phyloP scores from a whole-genome alignment of 345 rosid species.

The Citrus inodora region DNA sequence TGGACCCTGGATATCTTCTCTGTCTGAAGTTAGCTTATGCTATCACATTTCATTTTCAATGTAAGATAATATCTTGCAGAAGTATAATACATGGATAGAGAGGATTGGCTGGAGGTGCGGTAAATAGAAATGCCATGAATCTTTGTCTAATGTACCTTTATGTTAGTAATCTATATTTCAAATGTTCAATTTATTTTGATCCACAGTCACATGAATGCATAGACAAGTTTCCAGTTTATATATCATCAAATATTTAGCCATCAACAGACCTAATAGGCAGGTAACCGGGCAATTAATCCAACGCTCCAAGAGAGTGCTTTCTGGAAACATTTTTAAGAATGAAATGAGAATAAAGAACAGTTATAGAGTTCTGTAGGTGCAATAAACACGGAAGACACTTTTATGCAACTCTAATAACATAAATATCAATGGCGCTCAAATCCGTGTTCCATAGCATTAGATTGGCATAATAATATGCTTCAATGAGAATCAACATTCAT shows the following conservation, averaged over 20 bases:
- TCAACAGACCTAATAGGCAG: background rate
- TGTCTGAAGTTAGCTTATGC: too few relatives aligned
- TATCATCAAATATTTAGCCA: background rate
- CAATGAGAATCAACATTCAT: constrained; percentile 1
- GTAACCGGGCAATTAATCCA: background rate
- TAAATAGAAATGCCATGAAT: background rate
- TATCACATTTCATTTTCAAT: too few relatives aligned
- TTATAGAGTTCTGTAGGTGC: background rate
- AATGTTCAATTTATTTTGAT: background rate
- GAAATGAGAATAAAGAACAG: background rate
- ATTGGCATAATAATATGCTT: background rate
- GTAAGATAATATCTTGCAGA: background rate
- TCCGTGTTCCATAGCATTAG: background rate
- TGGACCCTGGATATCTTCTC: background rate
- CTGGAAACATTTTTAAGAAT: background rate
- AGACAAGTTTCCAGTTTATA: background rate
- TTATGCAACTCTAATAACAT: too few relatives aligned
- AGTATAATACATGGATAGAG: too few relatives aligned
- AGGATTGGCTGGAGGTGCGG: background rate
- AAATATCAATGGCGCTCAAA: too few relatives aligned
- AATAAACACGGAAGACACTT: too few relatives aligned
- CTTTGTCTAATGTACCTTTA: background rate
- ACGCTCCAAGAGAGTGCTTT: background rate
- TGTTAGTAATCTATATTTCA: background rate
- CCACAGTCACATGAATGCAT: too few relatives aligned